Base-by-base conservation (phyloP, 2,329 filamentous ascomycete species). In the Ceratocystis smalleyi region DNA sequence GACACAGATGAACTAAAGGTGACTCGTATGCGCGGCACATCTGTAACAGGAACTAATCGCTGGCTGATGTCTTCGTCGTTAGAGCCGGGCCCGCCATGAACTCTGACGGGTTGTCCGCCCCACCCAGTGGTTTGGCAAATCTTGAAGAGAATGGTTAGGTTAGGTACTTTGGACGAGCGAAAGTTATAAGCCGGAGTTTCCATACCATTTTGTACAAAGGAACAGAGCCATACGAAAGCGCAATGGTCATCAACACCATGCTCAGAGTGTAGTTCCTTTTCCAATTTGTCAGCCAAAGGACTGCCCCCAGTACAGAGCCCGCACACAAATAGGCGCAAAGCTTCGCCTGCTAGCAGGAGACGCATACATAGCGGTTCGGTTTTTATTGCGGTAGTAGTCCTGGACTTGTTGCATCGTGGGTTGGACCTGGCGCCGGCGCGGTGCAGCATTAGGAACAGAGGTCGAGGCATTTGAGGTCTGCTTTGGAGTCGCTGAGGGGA, bases 1-100 rank as follows among this genome's bases (percentile, higher is more conserved):
- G 92, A 97, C 1, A 96, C 91, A 32, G 90, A 95, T 59, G 91
- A 89, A 72, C 91, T 94, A 81, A 99, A 99, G 30, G 91, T 97
- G 68, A 99, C 92, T 67, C 90, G 88, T 71, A 99, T 87, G 63
- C 94, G 88, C 69, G 88, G 88, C 66, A 89, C 87, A 69, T 84
- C 80, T 19, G 84, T 88, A 47, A 96, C 86, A 17, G 94, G 94
- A 59, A 85, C 81, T 55, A 99, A 82, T 64, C 91, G 88, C 60
- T 81, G 80, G 43, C 91, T 83, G 30, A 88, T 83, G 73, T 95
- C 88, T 64, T 75, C 75, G 67, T 77, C 78, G 66, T 80, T 75
- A 68, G 77, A 78, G 64, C 76, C 78, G 63, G 72, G 73, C 60
- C 75, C 74, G 61, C 77, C 76, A 76, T 89, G 86, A 57, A 90